Conservation (phyloP, 1,284 basidiomycete species). For the Cutaneotrichosporon sp. region DNA sequence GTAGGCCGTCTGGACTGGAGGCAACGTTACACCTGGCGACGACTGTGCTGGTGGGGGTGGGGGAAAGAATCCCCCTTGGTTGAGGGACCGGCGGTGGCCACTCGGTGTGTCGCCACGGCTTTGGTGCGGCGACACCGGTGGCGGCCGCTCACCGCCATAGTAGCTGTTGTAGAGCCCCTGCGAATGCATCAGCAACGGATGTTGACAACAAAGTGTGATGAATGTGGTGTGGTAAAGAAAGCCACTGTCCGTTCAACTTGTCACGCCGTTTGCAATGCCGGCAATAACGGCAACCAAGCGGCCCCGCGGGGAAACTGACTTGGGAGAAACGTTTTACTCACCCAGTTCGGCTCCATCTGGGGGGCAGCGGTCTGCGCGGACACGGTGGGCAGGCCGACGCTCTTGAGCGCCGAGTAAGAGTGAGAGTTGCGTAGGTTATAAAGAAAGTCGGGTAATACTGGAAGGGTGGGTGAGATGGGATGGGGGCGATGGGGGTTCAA, state of each 20-base stretch:
- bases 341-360: constrained; percentile 30
- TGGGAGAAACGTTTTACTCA: constrained; percentile 8
- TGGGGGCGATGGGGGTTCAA: no score
- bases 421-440: not conserved
- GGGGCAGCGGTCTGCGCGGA: constrained; percentile 10
- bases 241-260: not conserved
- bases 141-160: constrained; percentile 19
- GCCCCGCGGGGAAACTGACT: constrained; percentile 3
- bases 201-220: not conserved
- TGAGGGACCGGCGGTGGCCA: constrained; percentile 16
- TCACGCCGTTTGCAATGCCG: not conserved
- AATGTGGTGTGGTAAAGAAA: not conserved
- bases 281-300: not conserved
- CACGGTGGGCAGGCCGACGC: constrained; percentile 14
- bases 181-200: constrained; percentile 1
- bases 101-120: constrained; percentile 12
- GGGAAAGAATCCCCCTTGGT: constrained; percentile 21
- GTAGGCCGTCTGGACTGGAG: constrained; percentile 18
- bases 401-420: not conserved
- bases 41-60: constrained; percentile 13
- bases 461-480: no score
- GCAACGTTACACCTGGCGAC: constrained; percentile 13
- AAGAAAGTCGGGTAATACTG: no score
- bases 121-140: constrained; percentile 14
- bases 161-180: constrained; percentile 25